Conservation (phyloP, 805 yeast genomes). For the Monosporozyma aerobia region DNA sequence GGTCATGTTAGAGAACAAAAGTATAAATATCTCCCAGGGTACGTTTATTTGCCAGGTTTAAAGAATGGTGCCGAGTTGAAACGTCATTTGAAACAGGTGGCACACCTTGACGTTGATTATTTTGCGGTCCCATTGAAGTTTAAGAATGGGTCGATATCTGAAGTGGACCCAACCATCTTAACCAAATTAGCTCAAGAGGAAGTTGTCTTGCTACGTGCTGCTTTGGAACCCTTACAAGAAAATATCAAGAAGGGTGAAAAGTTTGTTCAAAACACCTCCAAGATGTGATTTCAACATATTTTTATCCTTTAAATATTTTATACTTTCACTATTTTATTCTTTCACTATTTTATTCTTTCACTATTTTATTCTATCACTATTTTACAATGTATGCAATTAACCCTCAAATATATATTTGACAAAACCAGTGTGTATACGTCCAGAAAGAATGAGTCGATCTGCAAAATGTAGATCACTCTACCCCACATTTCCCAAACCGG, state of each 20-base stretch:
- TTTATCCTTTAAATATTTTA: background rate
- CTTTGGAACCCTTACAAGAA: slow-evolving; percentile 43
- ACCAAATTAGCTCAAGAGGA: slow-evolving; percentile 39
- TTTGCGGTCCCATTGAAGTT: slow-evolving; percentile 56
- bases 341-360: no score
- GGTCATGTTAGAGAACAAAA: slow-evolving; percentile 7
- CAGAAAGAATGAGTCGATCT: no score
- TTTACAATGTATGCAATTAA: no score
- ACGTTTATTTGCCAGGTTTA: slow-evolving; percentile 46
- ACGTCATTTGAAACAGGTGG: slow-evolving; percentile 28
- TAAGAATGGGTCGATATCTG: slow-evolving; percentile 43
- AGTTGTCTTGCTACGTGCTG: slow-evolving; percentile 42
- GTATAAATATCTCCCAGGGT: slow-evolving; percentile 33
- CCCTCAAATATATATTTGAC: no score
- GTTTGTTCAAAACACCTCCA: slow-evolving; percentile 31
- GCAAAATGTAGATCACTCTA: no score
- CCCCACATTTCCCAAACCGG: no score
- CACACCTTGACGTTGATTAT: slow-evolving; percentile 30
- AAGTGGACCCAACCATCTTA: slow-evolving; percentile 43
- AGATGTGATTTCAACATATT: slow-evolving; percentile 7
- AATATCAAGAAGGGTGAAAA: slow-evolving; percentile 53
- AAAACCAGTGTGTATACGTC: no score
- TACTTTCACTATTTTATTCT: no score
- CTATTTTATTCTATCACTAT: no score
- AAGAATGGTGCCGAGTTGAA: slow-evolving; percentile 39